Conservation (phyloP, 805 yeast species). For the Saturnispora mendoncae region DNA sequence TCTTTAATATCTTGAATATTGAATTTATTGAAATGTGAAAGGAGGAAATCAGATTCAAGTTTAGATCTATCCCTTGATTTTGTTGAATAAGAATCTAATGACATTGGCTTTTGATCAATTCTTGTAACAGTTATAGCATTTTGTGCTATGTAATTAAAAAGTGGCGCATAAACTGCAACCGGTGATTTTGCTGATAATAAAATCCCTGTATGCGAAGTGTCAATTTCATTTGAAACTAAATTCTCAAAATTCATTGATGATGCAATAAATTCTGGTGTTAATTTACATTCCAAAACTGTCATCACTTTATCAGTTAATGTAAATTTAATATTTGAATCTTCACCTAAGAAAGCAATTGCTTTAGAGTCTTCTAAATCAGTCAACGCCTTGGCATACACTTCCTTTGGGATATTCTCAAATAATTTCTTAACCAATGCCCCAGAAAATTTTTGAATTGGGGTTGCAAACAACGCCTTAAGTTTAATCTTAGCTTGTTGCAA, state of each 20-base stretch:
- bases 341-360: constrained; percentile 43
- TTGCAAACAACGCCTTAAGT: constrained; percentile 50
- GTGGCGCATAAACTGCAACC: constrained; percentile 53
- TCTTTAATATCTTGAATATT: constrained; percentile 11
- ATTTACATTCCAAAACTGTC: constrained; percentile 31
- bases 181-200: constrained; percentile 46
- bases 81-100: constrained; percentile 61
- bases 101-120: constrained; percentile 45
- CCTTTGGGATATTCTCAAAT: constrained; percentile 38
- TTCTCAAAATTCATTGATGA: constrained; percentile 40
- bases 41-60: constrained; percentile 54
- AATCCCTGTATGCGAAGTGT: constrained; percentile 38
- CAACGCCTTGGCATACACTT: constrained; percentile 41
- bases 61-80: constrained; percentile 61
- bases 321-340: constrained; percentile 45
- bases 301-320: constrained; percentile 46
- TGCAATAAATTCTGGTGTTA: constrained; percentile 34
- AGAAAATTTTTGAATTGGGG: constrained; percentile 40
- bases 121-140: constrained; percentile 36
- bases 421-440: constrained; percentile 37
- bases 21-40: constrained; percentile 22
- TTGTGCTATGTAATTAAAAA: constrained; percentile 46
- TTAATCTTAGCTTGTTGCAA: constrained; percentile 33
- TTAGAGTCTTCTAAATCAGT: constrained; percentile 44
- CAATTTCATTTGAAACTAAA: constrained; percentile 25